A percentile compares a stretch with the other conserved stretches of the same genome.
Evolutionary conservation across 2,329 filamentous ascomycete species (phyloP).

Genomic region (Canariomyces notabilis): DNA sequence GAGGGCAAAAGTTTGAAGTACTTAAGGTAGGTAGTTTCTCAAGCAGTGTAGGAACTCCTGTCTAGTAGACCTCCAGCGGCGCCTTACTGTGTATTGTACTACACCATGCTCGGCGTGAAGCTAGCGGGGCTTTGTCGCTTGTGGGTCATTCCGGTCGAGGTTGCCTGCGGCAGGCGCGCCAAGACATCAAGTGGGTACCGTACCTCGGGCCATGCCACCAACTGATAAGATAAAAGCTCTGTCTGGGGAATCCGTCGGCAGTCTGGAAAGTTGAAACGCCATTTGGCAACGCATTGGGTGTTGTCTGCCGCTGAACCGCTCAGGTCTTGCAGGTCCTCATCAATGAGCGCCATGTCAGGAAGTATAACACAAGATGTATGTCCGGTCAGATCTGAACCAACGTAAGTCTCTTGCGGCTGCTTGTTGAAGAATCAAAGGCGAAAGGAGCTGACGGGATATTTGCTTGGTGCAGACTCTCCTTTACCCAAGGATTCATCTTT

Average conservation of each 20-base stretch:
- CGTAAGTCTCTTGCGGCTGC: conserved; percentile 34
- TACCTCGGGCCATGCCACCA: not conserved
- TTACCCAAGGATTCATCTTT: conserved; percentile 88
- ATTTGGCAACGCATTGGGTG: not conserved
- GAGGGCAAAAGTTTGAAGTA: not conserved
- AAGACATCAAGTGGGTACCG: conserved; percentile 8
- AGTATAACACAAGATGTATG: conserved; percentile 40
- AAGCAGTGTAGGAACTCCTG: not conserved
- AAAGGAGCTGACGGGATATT: not conserved
- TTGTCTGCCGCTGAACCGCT: not conserved
- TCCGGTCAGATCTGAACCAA: conserved; percentile 40
- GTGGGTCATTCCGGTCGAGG: not conserved
- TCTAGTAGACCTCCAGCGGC: no score
- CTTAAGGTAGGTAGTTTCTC: not conserved
- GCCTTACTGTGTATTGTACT: no score
- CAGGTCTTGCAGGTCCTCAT: not conserved
- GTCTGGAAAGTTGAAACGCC: conserved; percentile 1
- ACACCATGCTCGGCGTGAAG: no score
- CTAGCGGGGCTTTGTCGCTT: not conserved
- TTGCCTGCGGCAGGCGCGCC: conserved; percentile 3
- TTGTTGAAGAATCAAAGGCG: not conserved
- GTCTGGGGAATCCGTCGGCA: not conserved
- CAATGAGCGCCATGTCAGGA: not conserved
- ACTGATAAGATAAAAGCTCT: conserved; percentile 22
- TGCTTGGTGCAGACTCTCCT: conserved; percentile 63